phyloP scores from a whole-genome alignment of 495 filamentous ascomycete genomes.

The Aspergillus campestris region DNA sequence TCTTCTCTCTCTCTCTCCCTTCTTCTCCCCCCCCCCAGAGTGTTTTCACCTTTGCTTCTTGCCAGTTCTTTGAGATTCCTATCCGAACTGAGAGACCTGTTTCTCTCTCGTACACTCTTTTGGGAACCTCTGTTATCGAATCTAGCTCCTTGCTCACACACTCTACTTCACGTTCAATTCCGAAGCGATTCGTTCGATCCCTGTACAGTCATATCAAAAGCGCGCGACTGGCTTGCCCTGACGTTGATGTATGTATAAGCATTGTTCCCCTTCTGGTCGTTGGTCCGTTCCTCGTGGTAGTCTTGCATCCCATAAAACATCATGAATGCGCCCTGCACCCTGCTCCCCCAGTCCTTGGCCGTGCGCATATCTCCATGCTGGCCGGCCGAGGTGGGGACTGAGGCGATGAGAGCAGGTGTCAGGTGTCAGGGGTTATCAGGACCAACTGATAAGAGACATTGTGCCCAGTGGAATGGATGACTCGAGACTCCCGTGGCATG shows the following conservation, averaged over 20 bases:
- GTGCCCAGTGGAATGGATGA: too few species aligned
- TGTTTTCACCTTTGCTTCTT: conserved; percentile 9
- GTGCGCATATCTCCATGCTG: too few species aligned
- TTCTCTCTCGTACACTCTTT: conserved; percentile 41
- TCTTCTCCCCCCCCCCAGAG: conserved; percentile 9
- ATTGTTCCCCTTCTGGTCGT: background rate
- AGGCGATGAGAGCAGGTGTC: too few species aligned
- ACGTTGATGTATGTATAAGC: conserved; percentile 28
- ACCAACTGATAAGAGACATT: too few species aligned
- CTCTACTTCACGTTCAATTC: too few species aligned
- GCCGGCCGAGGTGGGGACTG: too few species aligned
- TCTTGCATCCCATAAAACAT: background rate
- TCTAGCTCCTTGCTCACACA: too few species aligned
- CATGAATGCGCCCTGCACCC: too few species aligned
- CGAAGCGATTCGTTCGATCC: conserved; percentile 7
- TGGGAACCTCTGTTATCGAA: conserved; percentile 18
- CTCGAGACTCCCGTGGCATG: too few species aligned
- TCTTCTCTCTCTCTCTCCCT: conserved; percentile 12
- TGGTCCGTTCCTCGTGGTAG: background rate
- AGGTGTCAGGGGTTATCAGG: too few species aligned
- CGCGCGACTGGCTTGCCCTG: conserved; percentile 27
- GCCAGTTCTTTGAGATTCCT: conserved; percentile 21
- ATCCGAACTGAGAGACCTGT: conserved; percentile 38
- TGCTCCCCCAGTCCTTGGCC: too few species aligned
- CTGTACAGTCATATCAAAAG: conserved; percentile 25